phyloP scores from a whole-genome alignment of 345 rosid genomes.

The Hypericum perforatum region DNA sequence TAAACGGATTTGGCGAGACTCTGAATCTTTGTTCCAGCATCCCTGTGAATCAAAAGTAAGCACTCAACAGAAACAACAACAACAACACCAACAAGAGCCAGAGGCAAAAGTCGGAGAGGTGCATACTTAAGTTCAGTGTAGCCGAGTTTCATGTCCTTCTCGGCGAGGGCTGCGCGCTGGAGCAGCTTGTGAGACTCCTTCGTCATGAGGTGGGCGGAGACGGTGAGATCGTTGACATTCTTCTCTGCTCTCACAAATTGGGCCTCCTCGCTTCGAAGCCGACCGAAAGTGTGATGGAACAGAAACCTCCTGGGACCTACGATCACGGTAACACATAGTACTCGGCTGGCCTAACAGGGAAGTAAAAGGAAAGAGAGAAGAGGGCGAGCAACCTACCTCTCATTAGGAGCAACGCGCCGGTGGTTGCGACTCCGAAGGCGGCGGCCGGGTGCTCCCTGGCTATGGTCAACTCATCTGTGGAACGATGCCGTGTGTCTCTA shows the following conservation, averaged over 20 bases:
- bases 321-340: no score
- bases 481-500: no score
- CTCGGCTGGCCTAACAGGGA: no score
- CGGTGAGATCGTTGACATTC: conserved; percentile 52
- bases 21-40: conserved; percentile 60
- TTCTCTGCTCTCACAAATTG: conserved; percentile 73
- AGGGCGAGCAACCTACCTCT: conserved; percentile 46
- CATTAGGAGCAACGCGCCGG: conserved; percentile 61
- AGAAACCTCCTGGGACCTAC: conserved; percentile 91
- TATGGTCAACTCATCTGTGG: conserved; percentile 47
- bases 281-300: conserved; percentile 65
- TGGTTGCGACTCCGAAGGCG: conserved; percentile 46
- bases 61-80: neutral
- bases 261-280: conserved; percentile 88
- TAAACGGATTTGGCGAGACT: conserved; percentile 58
- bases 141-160: conserved; percentile 74
- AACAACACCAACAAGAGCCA: conserved; percentile 3
- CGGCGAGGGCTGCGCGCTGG: conserved; percentile 86
- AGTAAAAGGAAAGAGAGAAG: neutral
- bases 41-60: conserved; percentile 33
- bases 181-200: conserved; percentile 76
- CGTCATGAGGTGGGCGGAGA: conserved; percentile 77
- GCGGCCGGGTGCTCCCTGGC: conserved; percentile 70
- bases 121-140: conserved; percentile 59
- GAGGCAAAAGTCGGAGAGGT: neutral